Conservation (phyloP, 495 filamentous ascomycete species). For the Margaritispora aquatica region DNA sequence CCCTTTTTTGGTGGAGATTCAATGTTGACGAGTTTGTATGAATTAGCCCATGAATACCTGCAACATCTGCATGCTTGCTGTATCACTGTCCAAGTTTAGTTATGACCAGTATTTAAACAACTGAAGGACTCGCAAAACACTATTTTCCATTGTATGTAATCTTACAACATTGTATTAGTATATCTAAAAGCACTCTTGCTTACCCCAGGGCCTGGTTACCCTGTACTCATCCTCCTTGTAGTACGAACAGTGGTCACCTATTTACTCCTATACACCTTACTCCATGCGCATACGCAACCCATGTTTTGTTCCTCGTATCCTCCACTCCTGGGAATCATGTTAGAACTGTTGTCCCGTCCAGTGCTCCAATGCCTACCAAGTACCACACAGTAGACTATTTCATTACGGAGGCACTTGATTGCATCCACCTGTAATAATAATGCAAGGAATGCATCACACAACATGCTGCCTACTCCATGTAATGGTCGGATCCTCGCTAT, state of each 20-base stretch:
- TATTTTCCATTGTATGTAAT: too few species aligned
- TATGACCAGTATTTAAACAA: too few species aligned
- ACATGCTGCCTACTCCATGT: too few species aligned
- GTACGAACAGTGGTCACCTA: too few species aligned
- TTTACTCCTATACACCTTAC: not conserved
- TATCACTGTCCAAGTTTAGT: too few species aligned
- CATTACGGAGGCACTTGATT: not conserved
- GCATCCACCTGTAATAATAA: too few species aligned
- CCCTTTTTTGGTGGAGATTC: too few species aligned
- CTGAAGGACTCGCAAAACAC: too few species aligned
- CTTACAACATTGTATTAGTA: not conserved
- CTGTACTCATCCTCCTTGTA: not conserved
- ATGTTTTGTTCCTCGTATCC: not conserved
- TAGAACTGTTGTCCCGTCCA: not conserved
- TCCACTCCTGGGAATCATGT: not conserved
- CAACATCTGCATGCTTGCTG: too few species aligned
- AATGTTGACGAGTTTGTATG: too few species aligned
- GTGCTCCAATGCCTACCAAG: not conserved
- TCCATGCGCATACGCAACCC: not conserved
- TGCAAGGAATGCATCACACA: too few species aligned
- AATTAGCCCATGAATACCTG: too few species aligned
- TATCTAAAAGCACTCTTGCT: not conserved
- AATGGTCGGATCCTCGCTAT: not conserved
- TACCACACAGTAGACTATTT: not conserved
- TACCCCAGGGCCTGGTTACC: not conserved